Base-by-base conservation (phyloP, 345 rosid genomes). In the Pugionium cornutum region DNA sequence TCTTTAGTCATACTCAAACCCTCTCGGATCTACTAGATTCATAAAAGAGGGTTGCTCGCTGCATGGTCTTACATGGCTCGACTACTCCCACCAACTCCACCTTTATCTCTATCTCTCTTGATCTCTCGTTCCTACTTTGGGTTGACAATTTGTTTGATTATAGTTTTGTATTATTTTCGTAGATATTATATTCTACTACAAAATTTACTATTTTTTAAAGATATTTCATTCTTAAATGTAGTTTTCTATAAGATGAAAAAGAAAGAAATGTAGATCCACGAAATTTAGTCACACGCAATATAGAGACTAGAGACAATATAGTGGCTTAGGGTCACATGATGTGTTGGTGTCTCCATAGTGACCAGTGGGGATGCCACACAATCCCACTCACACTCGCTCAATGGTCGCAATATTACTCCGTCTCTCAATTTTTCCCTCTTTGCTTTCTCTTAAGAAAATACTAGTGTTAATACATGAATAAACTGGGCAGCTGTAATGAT, bases 321-420 rank as follows among this genome's bases (percentile, higher is more conserved):
- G 75, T 70, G 63, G 64, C 44, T 27, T 71, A 71, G 27, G 57
- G 58, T 56, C 70, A 41, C 75, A 64, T 64, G 70, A 56, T 64
- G 34, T 64, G 66, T 53, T 70, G 58, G 69, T 70, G 69, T 70
- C 56, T 64, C 53, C 65, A 55, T n/a, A 40, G 52, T 64, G 57
- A 63, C 41, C 39, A 34, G 70, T 72, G 70, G 54, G 47, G 18
- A 57, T 64, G n/a, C 25, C 55, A 55, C 56, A 70, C 18, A 18
- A 45, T 9, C 36, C 64, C 67, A 64, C 69, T 56, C 4, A 35
- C 31, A 9, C 37, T 64, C 61, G 71, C 76, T 65, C 25, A 65
- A 72, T 66, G 56, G 62, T 65, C 71, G 71, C 76, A 72, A 58
- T 51, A 51, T 51, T 58, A 41, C 56, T 51, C 71, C 48, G 55